Conservation (phyloP, 306 rosid species). For the Quercus rubra region DNA sequence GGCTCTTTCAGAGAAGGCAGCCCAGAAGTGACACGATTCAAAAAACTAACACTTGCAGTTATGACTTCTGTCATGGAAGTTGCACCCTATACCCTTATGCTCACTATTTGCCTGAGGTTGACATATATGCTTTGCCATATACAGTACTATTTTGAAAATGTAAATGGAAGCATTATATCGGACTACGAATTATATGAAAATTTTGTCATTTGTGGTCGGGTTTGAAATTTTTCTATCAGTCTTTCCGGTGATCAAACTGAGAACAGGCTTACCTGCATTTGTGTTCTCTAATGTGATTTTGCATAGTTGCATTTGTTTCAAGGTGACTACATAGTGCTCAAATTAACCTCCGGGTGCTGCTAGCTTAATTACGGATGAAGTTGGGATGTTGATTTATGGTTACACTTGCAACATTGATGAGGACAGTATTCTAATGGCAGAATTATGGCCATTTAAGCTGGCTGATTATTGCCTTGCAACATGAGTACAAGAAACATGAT, state of each 20-base stretch:
- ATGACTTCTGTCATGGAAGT: conserved; percentile 7
- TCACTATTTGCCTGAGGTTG: not conserved
- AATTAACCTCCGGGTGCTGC: too few species aligned
- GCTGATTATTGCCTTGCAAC: not conserved
- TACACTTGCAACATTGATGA: not conserved
- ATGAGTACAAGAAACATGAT: not conserved
- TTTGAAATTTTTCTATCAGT: not conserved
- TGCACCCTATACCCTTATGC: not conserved
- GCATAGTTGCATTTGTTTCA: not conserved
- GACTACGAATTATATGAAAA: not conserved
- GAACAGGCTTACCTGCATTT: not conserved
- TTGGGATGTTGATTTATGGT: not conserved
- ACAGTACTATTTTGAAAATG: not conserved
- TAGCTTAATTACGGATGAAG: not conserved
- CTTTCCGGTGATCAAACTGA: not conserved
- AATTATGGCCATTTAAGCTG: not conserved
- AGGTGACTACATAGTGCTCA: too few species aligned
- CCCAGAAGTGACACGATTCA: not conserved
- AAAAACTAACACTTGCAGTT: not conserved
- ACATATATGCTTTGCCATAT: conserved; percentile 22
- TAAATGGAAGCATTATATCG: not conserved
- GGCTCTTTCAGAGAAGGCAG: conserved; percentile 1
- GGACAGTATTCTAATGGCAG: not conserved
- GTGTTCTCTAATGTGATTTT: not conserved
- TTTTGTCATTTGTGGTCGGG: not conserved